These are phyloP conservation scores for Cynanchum wilfordii DNA, from an alignment of 257 asterid genomes.

Conservation along the genomic window DNA sequence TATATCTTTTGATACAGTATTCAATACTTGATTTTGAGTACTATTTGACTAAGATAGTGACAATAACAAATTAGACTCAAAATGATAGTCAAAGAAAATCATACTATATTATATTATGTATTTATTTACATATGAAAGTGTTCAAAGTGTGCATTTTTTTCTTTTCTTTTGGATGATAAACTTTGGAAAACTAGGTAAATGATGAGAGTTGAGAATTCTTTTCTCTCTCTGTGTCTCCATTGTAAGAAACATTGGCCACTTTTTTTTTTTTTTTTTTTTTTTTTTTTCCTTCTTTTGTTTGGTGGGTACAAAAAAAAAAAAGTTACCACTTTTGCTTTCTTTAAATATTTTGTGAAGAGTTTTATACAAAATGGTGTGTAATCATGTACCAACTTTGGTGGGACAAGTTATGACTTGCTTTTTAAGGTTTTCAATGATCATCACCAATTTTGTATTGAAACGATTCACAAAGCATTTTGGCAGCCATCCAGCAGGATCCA, in stretches of 20 bases:
- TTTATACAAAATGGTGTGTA: conserved; percentile 14
- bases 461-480: conserved; percentile 91
- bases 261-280: no score
- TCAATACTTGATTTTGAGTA: no score
- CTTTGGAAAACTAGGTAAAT: background rate
- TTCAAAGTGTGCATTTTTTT: background rate
- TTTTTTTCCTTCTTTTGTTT: background rate
- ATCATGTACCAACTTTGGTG: conserved; percentile 35
- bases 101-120: background rate
- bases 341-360: background rate
- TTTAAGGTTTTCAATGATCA: conserved; percentile 89
- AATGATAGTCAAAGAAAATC: background rate
- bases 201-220: background rate
- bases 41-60: no score
- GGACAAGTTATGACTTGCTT: conserved; percentile 78
- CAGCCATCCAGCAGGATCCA: conserved; percentile 97
- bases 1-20: no score
- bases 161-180: no score
- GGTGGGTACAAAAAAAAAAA: background rate
- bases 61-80: no score
- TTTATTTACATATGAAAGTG: no score
- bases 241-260: background rate
- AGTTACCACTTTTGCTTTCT: background rate
- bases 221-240: background rate
- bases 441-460: conserved; percentile 72